Percentiles rank a stretch among this genome's conserved stretches.
Conservation (phyloP, 1,284 basidiomycete species). For the Blastosporella zonata region DNA sequence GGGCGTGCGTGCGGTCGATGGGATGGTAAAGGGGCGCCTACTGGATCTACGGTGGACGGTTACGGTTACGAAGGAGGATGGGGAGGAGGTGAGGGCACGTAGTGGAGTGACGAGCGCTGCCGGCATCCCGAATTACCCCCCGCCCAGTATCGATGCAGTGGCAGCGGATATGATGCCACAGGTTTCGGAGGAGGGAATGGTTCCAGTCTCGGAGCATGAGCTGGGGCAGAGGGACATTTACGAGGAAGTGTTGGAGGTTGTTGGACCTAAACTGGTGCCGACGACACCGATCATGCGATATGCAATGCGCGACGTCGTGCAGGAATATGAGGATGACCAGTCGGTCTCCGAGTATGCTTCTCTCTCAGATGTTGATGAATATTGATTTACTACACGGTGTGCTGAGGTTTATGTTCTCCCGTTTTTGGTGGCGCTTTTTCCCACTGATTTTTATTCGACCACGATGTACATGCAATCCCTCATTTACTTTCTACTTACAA, state of each 20-base stretch:
- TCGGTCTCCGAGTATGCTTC: constrained; percentile 74
- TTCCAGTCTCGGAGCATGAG: constrained; percentile 37
- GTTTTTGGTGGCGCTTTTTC: neutral
- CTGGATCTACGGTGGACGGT: constrained; percentile 77
- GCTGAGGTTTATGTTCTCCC: neutral
- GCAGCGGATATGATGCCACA: constrained; percentile 30
- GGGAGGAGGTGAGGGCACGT: constrained; percentile 27
- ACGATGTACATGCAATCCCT: neutral
- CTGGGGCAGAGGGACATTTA: constrained; percentile 32
- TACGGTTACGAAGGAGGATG: constrained; percentile 49
- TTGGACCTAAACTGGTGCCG: constrained; percentile 71
- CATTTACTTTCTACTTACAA: too few relatives aligned
- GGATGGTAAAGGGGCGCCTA: constrained; percentile 72
- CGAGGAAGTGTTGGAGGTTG: constrained; percentile 44
- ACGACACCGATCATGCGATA: constrained; percentile 74
- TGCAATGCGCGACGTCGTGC: constrained; percentile 76
- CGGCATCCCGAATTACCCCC: constrained; percentile 17
- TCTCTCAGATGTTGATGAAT: constrained; percentile 68
- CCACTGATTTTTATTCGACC: neutral
- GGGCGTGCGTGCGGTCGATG: constrained; percentile 75
- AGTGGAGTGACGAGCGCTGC: constrained; percentile 21
- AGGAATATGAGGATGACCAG: constrained; percentile 71
- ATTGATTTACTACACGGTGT: constrained; percentile 33
- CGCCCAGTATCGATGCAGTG: constrained; percentile 30
- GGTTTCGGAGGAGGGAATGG: constrained; percentile 45